These are phyloP conservation scores for Tuber aestivum DNA, from an alignment of 495 filamentous ascomycete species.

Conservation along the genomic window DNA sequence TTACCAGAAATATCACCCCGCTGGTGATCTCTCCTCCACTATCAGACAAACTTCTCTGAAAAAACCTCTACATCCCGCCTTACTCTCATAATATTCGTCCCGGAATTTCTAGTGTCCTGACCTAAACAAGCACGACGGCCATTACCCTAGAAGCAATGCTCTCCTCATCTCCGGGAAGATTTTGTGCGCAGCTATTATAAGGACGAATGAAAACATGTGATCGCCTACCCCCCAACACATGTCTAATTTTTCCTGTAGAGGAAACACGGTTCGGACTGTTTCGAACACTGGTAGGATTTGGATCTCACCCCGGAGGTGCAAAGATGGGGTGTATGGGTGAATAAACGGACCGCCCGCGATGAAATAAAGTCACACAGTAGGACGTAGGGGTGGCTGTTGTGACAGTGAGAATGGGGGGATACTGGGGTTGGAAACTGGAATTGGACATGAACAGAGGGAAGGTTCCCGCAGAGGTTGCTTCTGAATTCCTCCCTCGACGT, in stretches of 20 bases:
- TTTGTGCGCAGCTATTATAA: conserved; percentile 46
- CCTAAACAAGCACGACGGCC: conserved; percentile 52
- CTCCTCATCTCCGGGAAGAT: conserved; percentile 16
- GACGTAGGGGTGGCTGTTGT: conserved; percentile 45
- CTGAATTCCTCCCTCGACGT: conserved; percentile 51
- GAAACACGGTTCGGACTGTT: conserved; percentile 49
- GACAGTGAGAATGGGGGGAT: conserved; percentile 54
- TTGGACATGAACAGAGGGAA: conserved; percentile 54
- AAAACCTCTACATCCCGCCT: conserved; percentile 46
- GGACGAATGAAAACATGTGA: conserved; percentile 56
- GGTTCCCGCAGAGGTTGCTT: conserved; percentile 54
- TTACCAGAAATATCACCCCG: background rate
- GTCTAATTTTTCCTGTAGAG: conserved; percentile 1
- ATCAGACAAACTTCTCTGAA: conserved; percentile 54
- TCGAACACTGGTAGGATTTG: conserved; percentile 49
- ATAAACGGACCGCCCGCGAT: conserved; percentile 55
- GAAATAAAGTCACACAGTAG: conserved; percentile 51
- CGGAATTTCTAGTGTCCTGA: conserved; percentile 52
- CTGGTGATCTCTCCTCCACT: conserved; percentile 11
- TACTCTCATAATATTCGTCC: conserved; percentile 46
- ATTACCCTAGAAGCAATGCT: conserved; percentile 7
- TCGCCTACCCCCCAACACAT: conserved; percentile 51
- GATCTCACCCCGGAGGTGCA: conserved; percentile 47
- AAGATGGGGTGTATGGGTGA: conserved; percentile 47
- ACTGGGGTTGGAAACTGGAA: conserved; percentile 51